phyloP scores from a whole-genome alignment of 2,329 filamentous ascomycete genomes.

The Ophiostoma piceae region DNA sequence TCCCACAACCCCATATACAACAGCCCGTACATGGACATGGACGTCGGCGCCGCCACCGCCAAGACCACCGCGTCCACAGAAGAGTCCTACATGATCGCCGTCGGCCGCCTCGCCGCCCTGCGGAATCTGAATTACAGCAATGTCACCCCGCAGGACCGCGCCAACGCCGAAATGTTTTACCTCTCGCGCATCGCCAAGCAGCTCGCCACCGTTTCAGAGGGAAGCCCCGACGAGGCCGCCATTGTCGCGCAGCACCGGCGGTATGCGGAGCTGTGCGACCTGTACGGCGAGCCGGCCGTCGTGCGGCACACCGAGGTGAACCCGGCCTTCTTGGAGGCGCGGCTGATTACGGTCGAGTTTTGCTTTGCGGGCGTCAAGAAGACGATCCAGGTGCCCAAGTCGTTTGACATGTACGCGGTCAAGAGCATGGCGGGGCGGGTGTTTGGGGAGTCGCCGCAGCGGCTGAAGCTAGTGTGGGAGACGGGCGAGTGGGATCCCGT shows the following conservation, averaged over 20 bases:
- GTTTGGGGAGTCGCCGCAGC: slow-evolving; percentile 61
- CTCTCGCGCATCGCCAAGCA: slow-evolving; percentile 76
- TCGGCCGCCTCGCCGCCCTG: slow-evolving; percentile 67
- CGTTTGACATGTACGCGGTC: slow-evolving; percentile 74
- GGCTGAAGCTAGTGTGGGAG: slow-evolving; percentile 71
- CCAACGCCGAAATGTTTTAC: slow-evolving; percentile 91
- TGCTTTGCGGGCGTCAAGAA: slow-evolving; percentile 27
- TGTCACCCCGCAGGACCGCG: slow-evolving; percentile 67
- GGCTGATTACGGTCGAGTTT: slow-evolving; percentile 64
- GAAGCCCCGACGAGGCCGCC: slow-evolving; percentile 45
- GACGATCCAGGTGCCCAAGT: slow-evolving; percentile 59
- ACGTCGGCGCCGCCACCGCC: background rate
- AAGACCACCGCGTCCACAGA: slow-evolving; percentile 43
- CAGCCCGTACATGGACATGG: slow-evolving; percentile 39
- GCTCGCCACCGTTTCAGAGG: slow-evolving; percentile 55
- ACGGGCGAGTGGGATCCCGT: slow-evolving; percentile 87
- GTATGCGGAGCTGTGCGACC: slow-evolving; percentile 66
- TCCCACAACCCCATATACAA: slow-evolving; percentile 82
- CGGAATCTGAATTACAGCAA: slow-evolving; percentile 66
- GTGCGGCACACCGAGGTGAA: slow-evolving; percentile 56
- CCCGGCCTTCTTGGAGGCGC: slow-evolving; percentile 74
- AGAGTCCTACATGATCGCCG: slow-evolving; percentile 82
- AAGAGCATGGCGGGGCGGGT: slow-evolving; percentile 69
- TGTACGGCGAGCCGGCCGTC: slow-evolving; percentile 68
- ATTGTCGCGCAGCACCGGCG: slow-evolving; percentile 63